phyloP scores from a whole-genome alignment of 768 basidiomycete genomes.

The Leccinum imitatum region DNA sequence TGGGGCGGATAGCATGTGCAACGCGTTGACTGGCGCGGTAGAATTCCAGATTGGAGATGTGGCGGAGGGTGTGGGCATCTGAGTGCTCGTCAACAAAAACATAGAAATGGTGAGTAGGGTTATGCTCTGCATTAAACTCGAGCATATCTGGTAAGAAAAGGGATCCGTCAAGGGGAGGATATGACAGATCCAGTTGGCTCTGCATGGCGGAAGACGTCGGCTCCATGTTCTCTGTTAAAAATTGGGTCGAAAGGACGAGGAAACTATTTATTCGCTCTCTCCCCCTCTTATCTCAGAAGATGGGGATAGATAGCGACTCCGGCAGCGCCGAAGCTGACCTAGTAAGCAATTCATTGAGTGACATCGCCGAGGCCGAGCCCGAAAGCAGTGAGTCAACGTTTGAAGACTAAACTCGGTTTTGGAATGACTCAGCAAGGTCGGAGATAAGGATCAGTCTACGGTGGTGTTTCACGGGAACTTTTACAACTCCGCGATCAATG shows the following conservation, averaged over 20 bases:
- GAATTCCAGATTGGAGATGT: constrained; percentile 44
- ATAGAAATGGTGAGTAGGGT: constrained; percentile 33
- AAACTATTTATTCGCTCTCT: background rate
- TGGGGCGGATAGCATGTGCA: constrained; percentile 39
- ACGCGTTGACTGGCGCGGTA: constrained; percentile 44
- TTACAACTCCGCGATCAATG: too few relatives aligned
- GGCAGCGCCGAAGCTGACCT: background rate
- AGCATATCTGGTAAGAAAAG: constrained; percentile 23
- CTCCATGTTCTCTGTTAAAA: background rate
- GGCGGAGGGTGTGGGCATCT: constrained; percentile 7
- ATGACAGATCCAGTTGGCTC: background rate
- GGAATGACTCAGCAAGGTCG: background rate
- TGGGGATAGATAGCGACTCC: background rate
- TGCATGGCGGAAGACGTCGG: background rate
- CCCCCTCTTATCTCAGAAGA: background rate
- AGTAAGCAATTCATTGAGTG: background rate
- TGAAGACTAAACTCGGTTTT: background rate
- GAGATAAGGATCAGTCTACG: too few relatives aligned
- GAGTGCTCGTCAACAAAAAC: constrained; percentile 28
- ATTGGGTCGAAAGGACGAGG: background rate
- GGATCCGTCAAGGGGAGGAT: constrained; percentile 35
- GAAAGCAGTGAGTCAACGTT: background rate
- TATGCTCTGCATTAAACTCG: constrained; percentile 32
- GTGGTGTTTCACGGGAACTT: too few relatives aligned
- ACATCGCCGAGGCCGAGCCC: background rate